phyloP scores from a whole-genome alignment of 768 basidiomycete genomes.

The Suillus tomentosus region DNA sequence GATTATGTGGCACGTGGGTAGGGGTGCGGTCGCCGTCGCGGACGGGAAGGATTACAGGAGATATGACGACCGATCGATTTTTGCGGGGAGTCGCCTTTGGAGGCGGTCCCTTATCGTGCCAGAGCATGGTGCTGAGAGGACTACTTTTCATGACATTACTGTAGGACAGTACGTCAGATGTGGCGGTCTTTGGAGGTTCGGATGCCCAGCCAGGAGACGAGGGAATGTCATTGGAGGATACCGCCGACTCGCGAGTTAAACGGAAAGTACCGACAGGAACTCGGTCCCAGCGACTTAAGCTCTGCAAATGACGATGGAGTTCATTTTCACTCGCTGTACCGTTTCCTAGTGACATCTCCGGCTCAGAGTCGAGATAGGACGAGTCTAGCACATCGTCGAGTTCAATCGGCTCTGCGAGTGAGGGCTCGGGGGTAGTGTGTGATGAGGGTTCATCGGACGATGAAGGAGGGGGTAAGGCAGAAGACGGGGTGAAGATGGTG shows the following conservation, averaged over 20 bases:
- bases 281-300: constrained; percentile 69
- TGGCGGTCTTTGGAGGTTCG: constrained; percentile 25
- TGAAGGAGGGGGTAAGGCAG: constrained; percentile 33
- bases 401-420: constrained; percentile 51
- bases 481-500: constrained; percentile 34
- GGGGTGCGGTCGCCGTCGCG: constrained; percentile 61
- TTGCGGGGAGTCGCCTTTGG: constrained; percentile 26
- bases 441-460: constrained; percentile 40
- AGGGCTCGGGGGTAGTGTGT: constrained; percentile 37
- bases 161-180: constrained; percentile 27
- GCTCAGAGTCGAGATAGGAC: constrained; percentile 66
- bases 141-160: constrained; percentile 53
- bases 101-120: constrained; percentile 37
- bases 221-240: constrained; percentile 25
- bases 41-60: constrained; percentile 54
- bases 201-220: constrained; percentile 33
- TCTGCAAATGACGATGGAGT: constrained; percentile 43
- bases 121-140: constrained; percentile 58
- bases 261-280: constrained; percentile 76
- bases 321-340: constrained; percentile 38
- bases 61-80: constrained; percentile 39
- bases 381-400: constrained; percentile 79
- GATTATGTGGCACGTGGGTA: constrained; percentile 38
- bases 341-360: constrained; percentile 34
- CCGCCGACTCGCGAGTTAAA: constrained; percentile 47